A percentile compares a stretch with the other conserved stretches of the same genome.
Evolutionary conservation across 768 basidiomycete genomes (phyloP).

Genomic region (Cystoderma amianthinum): DNA sequence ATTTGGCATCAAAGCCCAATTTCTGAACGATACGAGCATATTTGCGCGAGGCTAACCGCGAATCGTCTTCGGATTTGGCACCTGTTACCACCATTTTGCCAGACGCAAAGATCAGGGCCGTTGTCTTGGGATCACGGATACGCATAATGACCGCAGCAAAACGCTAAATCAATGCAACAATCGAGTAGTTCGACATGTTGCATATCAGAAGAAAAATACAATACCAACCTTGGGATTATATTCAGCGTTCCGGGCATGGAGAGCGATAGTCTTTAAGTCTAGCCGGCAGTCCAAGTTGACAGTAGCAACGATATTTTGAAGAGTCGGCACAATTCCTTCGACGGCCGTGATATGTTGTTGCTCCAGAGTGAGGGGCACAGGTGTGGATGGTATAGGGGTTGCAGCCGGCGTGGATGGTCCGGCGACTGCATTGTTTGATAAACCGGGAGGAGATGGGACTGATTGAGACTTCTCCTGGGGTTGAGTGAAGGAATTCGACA

Average conservation of each 20-base stretch:
- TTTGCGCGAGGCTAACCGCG: conserved; percentile 92
- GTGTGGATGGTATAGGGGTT: conserved; percentile 55
- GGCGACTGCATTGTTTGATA: conserved; percentile 35
- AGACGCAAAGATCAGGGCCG: conserved; percentile 97
- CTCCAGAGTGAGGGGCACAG: conserved; percentile 73
- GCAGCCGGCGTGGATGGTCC: conserved; percentile 54
- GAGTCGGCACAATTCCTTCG: conserved; percentile 96
- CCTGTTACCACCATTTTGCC: conserved; percentile 99
- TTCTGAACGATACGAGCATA: conserved; percentile 99
- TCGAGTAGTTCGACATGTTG: conserved; percentile 57
- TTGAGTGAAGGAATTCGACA: conserved; percentile 49
- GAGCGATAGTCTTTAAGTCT: conserved; percentile 96
- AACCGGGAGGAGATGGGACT: conserved; percentile 16
- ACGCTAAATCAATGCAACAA: conserved; percentile 71
- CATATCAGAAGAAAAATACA: conserved; percentile 31
- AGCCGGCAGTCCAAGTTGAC: conserved; percentile 96
- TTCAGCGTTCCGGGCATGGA: conserved; percentile 97
- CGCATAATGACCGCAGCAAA: conserved; percentile 99
- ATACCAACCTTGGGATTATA: conserved; percentile 99
- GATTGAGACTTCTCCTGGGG: conserved; percentile 20
- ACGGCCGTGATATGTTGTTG: conserved; percentile 95
- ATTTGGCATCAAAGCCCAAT: conserved; percentile 98
- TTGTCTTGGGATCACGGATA: conserved; percentile 99
- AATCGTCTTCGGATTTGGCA: conserved; percentile 98
- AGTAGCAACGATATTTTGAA: conserved; percentile 99